phyloP scores from a whole-genome alignment of 2,329 filamentous ascomycete species.

The Didymella pomorum region DNA sequence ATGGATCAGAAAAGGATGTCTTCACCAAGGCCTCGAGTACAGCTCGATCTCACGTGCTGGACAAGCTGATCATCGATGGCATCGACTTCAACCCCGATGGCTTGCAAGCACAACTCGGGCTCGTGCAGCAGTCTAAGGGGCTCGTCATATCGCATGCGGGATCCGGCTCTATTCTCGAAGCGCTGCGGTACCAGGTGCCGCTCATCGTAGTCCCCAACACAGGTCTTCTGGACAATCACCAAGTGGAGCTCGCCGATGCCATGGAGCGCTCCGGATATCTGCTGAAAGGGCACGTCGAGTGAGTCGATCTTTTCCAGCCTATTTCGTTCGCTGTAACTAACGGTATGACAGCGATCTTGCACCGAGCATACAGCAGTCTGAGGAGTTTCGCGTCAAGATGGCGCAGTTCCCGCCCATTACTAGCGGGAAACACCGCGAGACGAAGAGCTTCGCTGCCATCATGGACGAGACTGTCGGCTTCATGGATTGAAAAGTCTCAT shows the following conservation, averaged over 20 bases:
- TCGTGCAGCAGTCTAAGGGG: slow-evolving; percentile 66
- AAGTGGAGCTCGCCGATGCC: slow-evolving; percentile 82
- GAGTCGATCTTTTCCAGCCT: slow-evolving; percentile 52
- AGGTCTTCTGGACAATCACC: slow-evolving; percentile 85
- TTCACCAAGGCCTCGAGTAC: slow-evolving; percentile 54
- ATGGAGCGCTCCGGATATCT: slow-evolving; percentile 79
- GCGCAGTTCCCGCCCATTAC: slow-evolving; percentile 46
- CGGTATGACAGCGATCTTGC: slow-evolving; percentile 53
- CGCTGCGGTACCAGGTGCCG: slow-evolving; percentile 74
- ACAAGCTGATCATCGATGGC: slow-evolving; percentile 57
- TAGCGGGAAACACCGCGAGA: slow-evolving; percentile 47
- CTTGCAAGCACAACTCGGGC: slow-evolving; percentile 66
- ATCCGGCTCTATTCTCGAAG: slow-evolving; percentile 88
- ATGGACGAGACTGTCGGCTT: slow-evolving; percentile 50
- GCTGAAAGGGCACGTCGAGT: slow-evolving; percentile 68
- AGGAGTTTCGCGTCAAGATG: slow-evolving; percentile 49
- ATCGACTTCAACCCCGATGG: slow-evolving; percentile 72
- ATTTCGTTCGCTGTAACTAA: slow-evolving; percentile 4
- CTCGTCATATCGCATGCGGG: slow-evolving; percentile 90
- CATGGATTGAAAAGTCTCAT: slow-evolving; percentile 37
- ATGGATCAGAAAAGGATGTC: slow-evolving; percentile 70
- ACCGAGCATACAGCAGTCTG: slow-evolving; percentile 58
- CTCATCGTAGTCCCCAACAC: slow-evolving; percentile 92
- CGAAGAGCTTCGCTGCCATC: slow-evolving; percentile 46
- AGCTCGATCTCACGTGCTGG: slow-evolving; percentile 27